Conservation (phyloP, 2,329 filamentous ascomycete genomes). For the Colletotrichum falcatum region DNA sequence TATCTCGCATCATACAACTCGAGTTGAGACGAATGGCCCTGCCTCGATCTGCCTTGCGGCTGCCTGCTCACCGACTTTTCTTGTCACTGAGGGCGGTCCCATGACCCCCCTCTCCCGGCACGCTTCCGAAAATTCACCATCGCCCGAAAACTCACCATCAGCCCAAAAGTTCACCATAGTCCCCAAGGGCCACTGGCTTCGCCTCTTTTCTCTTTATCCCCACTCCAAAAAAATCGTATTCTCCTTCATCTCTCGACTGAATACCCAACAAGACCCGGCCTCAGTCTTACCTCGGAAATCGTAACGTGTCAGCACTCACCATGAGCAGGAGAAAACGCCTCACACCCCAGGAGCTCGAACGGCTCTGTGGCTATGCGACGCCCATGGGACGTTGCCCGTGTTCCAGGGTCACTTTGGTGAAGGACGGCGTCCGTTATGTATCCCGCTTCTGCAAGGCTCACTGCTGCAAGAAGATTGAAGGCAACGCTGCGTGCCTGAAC, state of each 20-base stretch:
- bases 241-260: background rate
- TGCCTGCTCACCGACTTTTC: conserved; percentile 34
- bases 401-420: conserved; percentile 29
- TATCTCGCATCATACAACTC: background rate
- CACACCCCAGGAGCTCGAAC: conserved; percentile 26
- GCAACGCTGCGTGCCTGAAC: conserved; percentile 31
- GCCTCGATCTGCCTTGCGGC: conserved; percentile 1
- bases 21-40: no score
- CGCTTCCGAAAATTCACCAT: background rate
- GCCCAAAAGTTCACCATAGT: background rate
- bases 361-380: conserved; percentile 34
- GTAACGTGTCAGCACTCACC: background rate
- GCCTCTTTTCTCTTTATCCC: background rate
- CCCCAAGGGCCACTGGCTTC: background rate
- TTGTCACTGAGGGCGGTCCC: background rate
- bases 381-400: conserved; percentile 32
- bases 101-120: background rate
- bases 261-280: background rate
- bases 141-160: background rate
- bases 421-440: conserved; percentile 14
- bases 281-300: background rate
- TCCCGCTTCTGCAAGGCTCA: conserved; percentile 39
- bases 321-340: conserved; percentile 26
- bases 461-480: conserved; percentile 41
- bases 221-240: no score